Evolutionary conservation across 78 protist species (phyloP).

Genomic region (Pigoraptor vietnamica): DNA sequence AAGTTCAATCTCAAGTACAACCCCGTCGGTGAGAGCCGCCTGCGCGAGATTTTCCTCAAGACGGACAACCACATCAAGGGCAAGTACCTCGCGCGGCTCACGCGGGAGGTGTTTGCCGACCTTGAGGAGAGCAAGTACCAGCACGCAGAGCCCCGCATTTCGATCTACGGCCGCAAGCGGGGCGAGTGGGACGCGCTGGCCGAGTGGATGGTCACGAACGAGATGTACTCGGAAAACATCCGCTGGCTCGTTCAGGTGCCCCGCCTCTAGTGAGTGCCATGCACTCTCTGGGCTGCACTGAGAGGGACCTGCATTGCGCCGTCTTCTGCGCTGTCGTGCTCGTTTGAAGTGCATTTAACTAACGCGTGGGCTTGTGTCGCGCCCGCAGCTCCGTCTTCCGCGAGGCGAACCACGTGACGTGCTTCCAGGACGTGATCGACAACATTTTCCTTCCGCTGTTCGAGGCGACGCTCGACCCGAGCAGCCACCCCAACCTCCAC

Average conservation of each 20-base stretch:
- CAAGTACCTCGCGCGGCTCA: conserved; percentile 88
- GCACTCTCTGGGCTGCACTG: neutral
- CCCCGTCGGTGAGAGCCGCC: conserved; percentile 48
- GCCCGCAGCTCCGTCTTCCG: neutral
- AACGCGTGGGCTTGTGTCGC: neutral
- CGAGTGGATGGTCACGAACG: conserved; percentile 73
- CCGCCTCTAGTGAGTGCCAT: conserved; percentile 64
- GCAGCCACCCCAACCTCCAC: conserved; percentile 59
- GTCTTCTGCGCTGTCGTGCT: neutral
- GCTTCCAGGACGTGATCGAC: conserved; percentile 8
- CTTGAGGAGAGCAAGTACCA: conserved; percentile 75
- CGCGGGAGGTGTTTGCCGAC: conserved; percentile 79
- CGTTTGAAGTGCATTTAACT: neutral
- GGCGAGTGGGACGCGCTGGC: conserved; percentile 89
- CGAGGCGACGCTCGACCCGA: conserved; percentile 83
- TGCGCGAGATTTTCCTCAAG: conserved; percentile 94
- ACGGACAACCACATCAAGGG: conserved; percentile 84
- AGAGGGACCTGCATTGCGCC: neutral
- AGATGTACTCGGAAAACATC: conserved; percentile 64
- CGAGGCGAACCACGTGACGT: neutral
- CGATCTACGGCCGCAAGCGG: conserved; percentile 83
- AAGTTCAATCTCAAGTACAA: conserved; percentile 91
- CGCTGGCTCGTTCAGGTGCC: conserved; percentile 96
- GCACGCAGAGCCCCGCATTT: conserved; percentile 87
- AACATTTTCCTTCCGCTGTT: conserved; percentile 94